Percentiles rank a stretch among this genome's conserved stretches.
Conservation (phyloP, 257 asterid genomes). For the Cruciata laevipes region DNA sequence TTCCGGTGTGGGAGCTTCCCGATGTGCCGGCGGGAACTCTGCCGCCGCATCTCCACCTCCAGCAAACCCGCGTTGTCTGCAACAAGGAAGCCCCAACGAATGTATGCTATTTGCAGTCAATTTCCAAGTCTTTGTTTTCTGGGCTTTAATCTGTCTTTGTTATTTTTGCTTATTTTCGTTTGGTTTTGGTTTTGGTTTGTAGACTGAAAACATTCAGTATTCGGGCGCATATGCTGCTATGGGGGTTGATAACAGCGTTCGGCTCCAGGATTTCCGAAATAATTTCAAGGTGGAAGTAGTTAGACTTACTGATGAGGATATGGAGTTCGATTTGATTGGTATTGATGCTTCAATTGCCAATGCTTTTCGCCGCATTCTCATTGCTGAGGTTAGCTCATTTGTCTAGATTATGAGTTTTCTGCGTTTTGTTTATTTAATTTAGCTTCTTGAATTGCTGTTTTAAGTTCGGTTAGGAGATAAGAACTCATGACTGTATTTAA, state of each 20-base stretch:
- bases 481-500: background rate
- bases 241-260: conserved; percentile 87
- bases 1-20: conserved; percentile 84
- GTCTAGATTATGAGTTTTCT: background rate
- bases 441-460: background rate
- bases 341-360: conserved; percentile 84
- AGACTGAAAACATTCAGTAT: conserved; percentile 31
- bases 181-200: conserved; percentile 6
- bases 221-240: conserved; percentile 77
- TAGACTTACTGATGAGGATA: conserved; percentile 48
- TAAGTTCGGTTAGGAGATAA: background rate
- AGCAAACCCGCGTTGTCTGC: conserved; percentile 31
- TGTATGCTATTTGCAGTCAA: conserved; percentile 25
- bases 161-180: background rate
- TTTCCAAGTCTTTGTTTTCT: background rate
- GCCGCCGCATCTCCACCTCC: conserved; percentile 44
- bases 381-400: conserved; percentile 61
- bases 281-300: conserved; percentile 61
- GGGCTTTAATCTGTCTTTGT: background rate
- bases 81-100: conserved; percentile 65
- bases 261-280: conserved; percentile 48
- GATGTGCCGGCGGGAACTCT: conserved; percentile 67
- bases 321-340: conserved; percentile 89
- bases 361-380: conserved; percentile 88
- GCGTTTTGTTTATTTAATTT: background rate